Evolutionary conservation across 2,329 filamentous ascomycete species (phyloP).

Genomic region (Chrysoporthe deuterocubensis): DNA sequence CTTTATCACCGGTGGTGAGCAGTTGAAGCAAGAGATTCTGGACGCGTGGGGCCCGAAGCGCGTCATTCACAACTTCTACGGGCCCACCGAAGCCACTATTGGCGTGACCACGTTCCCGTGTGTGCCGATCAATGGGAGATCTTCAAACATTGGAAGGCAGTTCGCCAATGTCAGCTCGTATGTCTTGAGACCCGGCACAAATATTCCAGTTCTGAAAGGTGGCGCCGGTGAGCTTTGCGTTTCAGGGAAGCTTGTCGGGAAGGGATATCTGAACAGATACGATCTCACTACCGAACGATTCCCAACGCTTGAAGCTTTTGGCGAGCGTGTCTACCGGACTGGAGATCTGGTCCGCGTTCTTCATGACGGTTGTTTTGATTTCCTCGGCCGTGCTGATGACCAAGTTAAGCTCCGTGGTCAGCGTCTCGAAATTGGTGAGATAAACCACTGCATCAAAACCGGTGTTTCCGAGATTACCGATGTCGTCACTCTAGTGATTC

Average conservation of each 20-base stretch:
- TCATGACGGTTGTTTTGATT: slow-evolving; percentile 82
- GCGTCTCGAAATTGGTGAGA: slow-evolving; percentile 86
- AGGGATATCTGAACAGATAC: slow-evolving; percentile 81
- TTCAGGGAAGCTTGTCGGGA: slow-evolving; percentile 83
- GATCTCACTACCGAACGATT: slow-evolving; percentile 81
- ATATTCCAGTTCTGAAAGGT: slow-evolving; percentile 74
- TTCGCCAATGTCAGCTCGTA: slow-evolving; percentile 88
- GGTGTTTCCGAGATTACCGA: slow-evolving; percentile 64
- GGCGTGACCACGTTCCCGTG: slow-evolving; percentile 89
- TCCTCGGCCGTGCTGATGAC: slow-evolving; percentile 85
- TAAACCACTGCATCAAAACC: slow-evolving; percentile 78
- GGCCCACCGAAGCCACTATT: slow-evolving; percentile 91
- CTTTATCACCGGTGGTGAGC: slow-evolving; percentile 92
- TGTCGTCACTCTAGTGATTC: slow-evolving; percentile 74
- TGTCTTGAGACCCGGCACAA: slow-evolving; percentile 72
- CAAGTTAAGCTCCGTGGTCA: slow-evolving; percentile 92
- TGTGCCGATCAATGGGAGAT: slow-evolving; percentile 75
- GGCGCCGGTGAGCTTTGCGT: slow-evolving; percentile 88
- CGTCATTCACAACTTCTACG: slow-evolving; percentile 91
- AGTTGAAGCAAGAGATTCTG: slow-evolving; percentile 85
- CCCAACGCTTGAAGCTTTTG: slow-evolving; percentile 61
- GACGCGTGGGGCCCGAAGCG: slow-evolving; percentile 79
- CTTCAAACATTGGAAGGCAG: slow-evolving; percentile 85
- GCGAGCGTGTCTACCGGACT: slow-evolving; percentile 78
- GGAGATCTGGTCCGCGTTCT: slow-evolving; percentile 85